A percentile compares a stretch with the other conserved stretches of the same genome.
phyloP scores from a whole-genome alignment of 2,329 filamentous ascomycete species.

The Lachnellula arida region DNA sequence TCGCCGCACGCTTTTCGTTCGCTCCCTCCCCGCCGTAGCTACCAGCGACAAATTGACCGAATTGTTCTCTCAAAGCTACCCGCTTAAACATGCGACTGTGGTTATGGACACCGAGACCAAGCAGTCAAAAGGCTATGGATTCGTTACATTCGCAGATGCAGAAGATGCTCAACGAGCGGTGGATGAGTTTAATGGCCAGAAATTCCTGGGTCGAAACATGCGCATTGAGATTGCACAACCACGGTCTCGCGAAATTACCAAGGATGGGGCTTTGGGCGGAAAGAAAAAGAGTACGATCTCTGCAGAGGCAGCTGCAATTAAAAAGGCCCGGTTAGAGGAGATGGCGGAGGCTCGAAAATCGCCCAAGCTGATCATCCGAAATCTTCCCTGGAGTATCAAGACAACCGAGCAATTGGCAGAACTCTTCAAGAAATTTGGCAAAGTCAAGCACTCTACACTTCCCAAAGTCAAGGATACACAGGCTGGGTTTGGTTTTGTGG shows the following conservation, averaged over 20 bases:
- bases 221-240: conserved; percentile 84
- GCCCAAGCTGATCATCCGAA: conserved; percentile 81
- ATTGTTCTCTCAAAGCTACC: conserved; percentile 90
- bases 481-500: conserved; percentile 88
- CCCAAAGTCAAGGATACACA: conserved; percentile 68
- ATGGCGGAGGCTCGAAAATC: conserved; percentile 56
- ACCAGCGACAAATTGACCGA: conserved; percentile 81
- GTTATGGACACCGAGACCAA: conserved; percentile 84
- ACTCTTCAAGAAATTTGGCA: conserved; percentile 83
- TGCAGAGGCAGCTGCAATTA: conserved; percentile 38
- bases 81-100: conserved; percentile 93
- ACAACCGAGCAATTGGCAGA: conserved; percentile 71
- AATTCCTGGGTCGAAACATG: conserved; percentile 75
- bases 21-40: conserved; percentile 71
- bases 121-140: conserved; percentile 85
- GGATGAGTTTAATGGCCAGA: conserved; percentile 72
- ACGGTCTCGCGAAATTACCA: conserved; percentile 63
- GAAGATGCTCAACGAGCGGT: conserved; percentile 83
- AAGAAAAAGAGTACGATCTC: conserved; percentile 31
- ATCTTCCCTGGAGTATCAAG: conserved; percentile 94
- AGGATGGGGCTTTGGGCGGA: conserved; percentile 39
- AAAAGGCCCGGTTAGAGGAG: conserved; percentile 55
- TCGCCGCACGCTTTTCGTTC: conserved; percentile 78
- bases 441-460: conserved; percentile 81
- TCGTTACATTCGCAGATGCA: conserved; percentile 92